A percentile compares a stretch with the other conserved stretches of the same genome.
phyloP scores from a whole-genome alignment of 495 filamentous ascomycete species.

The Lophiotrema nucula region DNA sequence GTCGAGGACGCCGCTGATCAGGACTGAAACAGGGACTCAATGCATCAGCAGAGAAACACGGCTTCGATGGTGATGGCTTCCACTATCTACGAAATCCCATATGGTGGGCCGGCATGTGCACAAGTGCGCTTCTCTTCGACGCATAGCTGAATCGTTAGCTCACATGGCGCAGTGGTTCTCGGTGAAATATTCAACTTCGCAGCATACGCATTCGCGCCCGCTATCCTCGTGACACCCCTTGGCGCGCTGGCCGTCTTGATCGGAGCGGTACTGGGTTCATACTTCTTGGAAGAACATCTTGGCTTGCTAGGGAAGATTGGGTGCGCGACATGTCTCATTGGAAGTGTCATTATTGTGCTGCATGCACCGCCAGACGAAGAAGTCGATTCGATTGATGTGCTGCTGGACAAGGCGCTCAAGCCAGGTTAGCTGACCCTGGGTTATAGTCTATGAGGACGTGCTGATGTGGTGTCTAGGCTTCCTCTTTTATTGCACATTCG shows the following conservation, averaged over 20 bases:
- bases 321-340: conserved; percentile 93
- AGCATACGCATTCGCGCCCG: conserved; percentile 95
- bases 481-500: conserved; percentile 72
- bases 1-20: conserved; percentile 9
- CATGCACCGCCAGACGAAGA: conserved; percentile 94
- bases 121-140: conserved; percentile 54
- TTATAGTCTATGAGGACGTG: too few relatives aligned
- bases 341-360: conserved; percentile 94
- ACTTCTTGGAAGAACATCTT: conserved; percentile 86
- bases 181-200: conserved; percentile 96
- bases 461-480: too few relatives aligned
- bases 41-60: conserved; percentile 83
- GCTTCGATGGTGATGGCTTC: conserved; percentile 96
- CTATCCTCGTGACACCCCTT: conserved; percentile 92
- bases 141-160: neutral
- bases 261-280: conserved; percentile 89
- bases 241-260: conserved; percentile 93
- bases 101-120: conserved; percentile 93
- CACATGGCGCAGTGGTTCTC: conserved; percentile 63
- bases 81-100: conserved; percentile 86
- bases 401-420: conserved; percentile 81
- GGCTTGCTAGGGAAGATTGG: conserved; percentile 89
- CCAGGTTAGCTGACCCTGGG: too few relatives aligned
- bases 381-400: conserved; percentile 82
- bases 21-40: conserved; percentile 67